Percentiles rank a stretch among this genome's conserved stretches.
Evolutionary conservation across 2,329 filamentous ascomycete genomes (phyloP).

Genomic region (Drechslerella coelobrocha): DNA sequence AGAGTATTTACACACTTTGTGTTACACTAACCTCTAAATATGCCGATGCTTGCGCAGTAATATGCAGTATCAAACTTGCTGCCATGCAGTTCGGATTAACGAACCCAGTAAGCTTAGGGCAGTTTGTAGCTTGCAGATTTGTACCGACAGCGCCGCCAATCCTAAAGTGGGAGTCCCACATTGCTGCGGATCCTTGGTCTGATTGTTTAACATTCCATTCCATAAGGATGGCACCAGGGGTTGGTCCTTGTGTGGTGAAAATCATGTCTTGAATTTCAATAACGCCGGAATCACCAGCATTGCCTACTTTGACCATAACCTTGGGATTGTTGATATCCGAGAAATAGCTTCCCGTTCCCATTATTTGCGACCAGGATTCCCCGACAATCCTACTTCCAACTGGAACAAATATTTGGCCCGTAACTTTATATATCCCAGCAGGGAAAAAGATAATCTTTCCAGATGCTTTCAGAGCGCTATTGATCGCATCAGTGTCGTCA

Average conservation of each 20-base stretch:
- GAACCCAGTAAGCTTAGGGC: slow-evolving; percentile 61
- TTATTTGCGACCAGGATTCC: slow-evolving; percentile 57
- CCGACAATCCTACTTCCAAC: slow-evolving; percentile 59
- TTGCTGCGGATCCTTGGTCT: slow-evolving; percentile 61
- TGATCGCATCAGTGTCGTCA: slow-evolving; percentile 85
- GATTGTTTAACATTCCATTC: slow-evolving; percentile 71
- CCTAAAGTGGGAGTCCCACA: slow-evolving; percentile 68
- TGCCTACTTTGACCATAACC: slow-evolving; percentile 61
- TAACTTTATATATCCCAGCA: slow-evolving; percentile 64
- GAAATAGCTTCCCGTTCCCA: slow-evolving; percentile 52
- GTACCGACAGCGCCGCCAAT: slow-evolving; percentile 57
- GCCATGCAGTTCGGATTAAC: slow-evolving; percentile 58
- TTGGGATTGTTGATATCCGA: slow-evolving; percentile 44
- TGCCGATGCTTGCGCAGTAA: slow-evolving; percentile 55
- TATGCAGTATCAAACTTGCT: slow-evolving; percentile 59
- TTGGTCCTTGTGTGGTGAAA: slow-evolving; percentile 70
- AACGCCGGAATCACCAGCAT: slow-evolving; percentile 67
- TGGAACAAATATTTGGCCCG: slow-evolving; percentile 62
- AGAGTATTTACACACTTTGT: background rate
- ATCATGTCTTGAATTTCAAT: slow-evolving; percentile 77
- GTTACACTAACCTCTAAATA: slow-evolving; percentile 58
- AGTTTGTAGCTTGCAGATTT: slow-evolving; percentile 57
- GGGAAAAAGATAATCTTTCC: slow-evolving; percentile 63
- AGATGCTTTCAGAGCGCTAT: slow-evolving; percentile 67
- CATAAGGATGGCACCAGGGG: slow-evolving; percentile 72